These are phyloP conservation scores for Heterobasidion parviporum DNA, from an alignment of 1,284 basidiomycete species.

Conservation along the genomic window DNA sequence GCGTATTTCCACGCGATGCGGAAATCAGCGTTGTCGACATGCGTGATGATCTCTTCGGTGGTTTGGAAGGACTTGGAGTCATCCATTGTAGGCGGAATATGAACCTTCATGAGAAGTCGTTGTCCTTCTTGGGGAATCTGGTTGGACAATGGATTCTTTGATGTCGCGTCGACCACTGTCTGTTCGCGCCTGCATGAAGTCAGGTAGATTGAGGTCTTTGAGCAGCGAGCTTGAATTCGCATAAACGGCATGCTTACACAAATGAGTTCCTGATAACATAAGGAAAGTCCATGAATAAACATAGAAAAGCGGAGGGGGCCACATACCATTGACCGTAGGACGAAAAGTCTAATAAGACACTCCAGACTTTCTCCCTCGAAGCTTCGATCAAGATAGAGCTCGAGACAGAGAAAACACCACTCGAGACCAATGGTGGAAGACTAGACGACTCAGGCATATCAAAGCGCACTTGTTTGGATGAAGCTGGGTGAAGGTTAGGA, in stretches of 20 bases:
- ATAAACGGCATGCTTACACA: not conserved
- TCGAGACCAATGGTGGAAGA: conserved; percentile 1
- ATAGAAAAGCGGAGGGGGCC: not conserved
- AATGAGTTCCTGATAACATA: conserved; percentile 5
- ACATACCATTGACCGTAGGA: conserved; percentile 24
- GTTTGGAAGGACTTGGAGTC: not conserved
- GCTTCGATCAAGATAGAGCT: conserved; percentile 24
- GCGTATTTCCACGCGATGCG: conserved; percentile 6
- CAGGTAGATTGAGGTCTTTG: not conserved
- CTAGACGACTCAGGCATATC: not conserved
- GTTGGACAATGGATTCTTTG: conserved; percentile 1
- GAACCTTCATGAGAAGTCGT: conserved; percentile 3
- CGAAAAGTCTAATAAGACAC: conserved; percentile 24
- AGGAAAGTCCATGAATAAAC: not conserved
- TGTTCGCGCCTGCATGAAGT: conserved; percentile 5
- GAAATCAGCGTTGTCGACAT: conserved; percentile 2
- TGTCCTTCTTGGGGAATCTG: conserved; percentile 1
- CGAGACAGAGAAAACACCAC: conserved; percentile 17
- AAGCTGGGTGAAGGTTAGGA: not conserved
- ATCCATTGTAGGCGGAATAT: conserved; percentile 10
- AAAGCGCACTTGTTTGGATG: not conserved
- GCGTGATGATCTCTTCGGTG: conserved; percentile 4
- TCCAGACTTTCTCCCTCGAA: conserved; percentile 24
- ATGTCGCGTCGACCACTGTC: not conserved
- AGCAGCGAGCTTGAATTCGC: too few species aligned